Base-by-base conservation (phyloP, 164 flowering plant genomes). In the Vitis rupestris region DNA sequence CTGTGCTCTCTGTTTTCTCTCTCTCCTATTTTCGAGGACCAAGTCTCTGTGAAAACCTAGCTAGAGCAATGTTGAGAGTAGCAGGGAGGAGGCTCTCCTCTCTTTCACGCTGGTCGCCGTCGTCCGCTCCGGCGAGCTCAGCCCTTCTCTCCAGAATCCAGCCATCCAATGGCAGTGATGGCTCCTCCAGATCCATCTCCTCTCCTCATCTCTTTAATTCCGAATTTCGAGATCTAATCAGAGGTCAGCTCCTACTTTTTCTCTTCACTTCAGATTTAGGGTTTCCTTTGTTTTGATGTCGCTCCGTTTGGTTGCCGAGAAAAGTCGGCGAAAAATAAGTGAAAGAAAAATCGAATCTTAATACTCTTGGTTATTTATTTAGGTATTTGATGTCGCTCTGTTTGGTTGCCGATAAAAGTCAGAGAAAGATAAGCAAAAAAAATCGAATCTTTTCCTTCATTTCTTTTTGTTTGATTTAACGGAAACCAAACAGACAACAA, bases 11-110 rank as follows among this genome's bases (percentile, higher is more conserved):
- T 27, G 64, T 48, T 48, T 12, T 12, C 61, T 7, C 5, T 53
- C 59, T 13, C 49, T 8, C 47, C 67, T 30, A 65, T 19, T 51
- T 27, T 11, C 69, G 29, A 17, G 19, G 59, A 10, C 59, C 59
- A 10, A 53, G 29, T 37, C 7, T 57, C 27, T 23, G 60, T 30
- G 70, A 67, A 67, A 44, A 61, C 70, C 70, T 67, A 67, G 70
- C 52, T 8, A 61, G 49, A 73, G 75, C 73, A 77, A 89, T 89
- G 90, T 71, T 89, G 80, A 76, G 90, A 73, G 74, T 84, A 30
- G 86, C 88, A 10, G 89, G 87, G 71, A 87, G 84, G 80, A 87
- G 90, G 81, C 70, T 87, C 30, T 78, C 88, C 27, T 82, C 83
- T 74, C 76, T 80, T 10, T 73, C 86, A 52, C 80, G 86, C 85